Percentiles rank a stretch among this genome's conserved stretches.
phyloP scores from a whole-genome alignment of 2,329 filamentous ascomycete genomes.

The Xylariaceae sp. region DNA sequence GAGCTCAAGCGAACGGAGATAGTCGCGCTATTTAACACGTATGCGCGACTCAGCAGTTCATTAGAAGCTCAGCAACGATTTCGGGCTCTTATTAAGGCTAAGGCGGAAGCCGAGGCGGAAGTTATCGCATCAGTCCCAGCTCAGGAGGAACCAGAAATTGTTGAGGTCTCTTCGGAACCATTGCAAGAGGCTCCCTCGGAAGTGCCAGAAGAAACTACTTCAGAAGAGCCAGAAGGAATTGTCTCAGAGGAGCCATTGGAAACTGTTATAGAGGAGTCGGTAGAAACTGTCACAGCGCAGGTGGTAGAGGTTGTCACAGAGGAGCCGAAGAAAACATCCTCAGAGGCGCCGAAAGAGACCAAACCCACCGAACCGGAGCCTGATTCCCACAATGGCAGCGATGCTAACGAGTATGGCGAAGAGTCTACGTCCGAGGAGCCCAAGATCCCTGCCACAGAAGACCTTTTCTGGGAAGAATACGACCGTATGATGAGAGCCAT shows the following conservation, averaged over 20 bases:
- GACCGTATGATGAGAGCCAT: constrained; percentile 56
- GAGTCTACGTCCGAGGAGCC: constrained; percentile 28
- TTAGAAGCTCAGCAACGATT: constrained; percentile 72
- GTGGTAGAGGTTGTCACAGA: background rate
- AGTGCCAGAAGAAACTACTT: background rate
- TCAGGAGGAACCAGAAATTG: constrained; percentile 42
- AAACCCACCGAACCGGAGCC: constrained; percentile 14
- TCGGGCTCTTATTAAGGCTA: constrained; percentile 44
- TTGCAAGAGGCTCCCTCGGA: background rate
- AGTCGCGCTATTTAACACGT: constrained; percentile 90
- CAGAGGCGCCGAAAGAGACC: background rate
- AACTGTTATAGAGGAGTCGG: too few species aligned
- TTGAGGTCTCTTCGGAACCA: constrained; percentile 14
- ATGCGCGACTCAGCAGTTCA: constrained; percentile 79
- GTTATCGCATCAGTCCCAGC: constrained; percentile 30
- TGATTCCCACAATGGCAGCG: constrained; percentile 27
- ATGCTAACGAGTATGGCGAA: constrained; percentile 40
- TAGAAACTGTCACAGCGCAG: too few species aligned
- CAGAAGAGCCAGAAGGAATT: background rate
- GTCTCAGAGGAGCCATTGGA: too few species aligned
- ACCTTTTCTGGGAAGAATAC: constrained; percentile 61
- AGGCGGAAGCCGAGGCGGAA: constrained; percentile 24
- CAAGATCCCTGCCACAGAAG: constrained; percentile 38
- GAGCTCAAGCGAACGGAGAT: constrained; percentile 82
- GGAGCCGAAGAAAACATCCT: background rate